Evolutionary conservation across 352 stramenopile genomes (phyloP).

Genomic region (Phytophthora litchii): DNA sequence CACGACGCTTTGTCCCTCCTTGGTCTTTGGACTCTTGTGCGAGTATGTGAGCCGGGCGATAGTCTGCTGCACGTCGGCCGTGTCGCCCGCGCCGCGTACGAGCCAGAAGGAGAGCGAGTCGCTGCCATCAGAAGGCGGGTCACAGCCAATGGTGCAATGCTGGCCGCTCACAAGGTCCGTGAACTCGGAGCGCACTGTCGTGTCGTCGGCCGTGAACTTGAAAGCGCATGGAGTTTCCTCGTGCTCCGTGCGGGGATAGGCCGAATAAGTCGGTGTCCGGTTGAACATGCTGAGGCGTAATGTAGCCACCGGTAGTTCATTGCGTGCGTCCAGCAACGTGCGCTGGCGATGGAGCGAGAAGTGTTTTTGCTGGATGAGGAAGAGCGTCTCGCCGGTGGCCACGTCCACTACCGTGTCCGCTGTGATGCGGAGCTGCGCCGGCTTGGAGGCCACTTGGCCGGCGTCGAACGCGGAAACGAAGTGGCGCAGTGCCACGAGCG

Average conservation of each 20-base stretch:
- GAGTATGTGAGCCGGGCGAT: conserved; percentile 36
- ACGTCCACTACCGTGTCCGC: conserved; percentile 30
- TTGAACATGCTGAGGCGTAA: conserved; percentile 43
- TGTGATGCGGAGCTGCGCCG: conserved; percentile 30
- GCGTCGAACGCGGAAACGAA: conserved; percentile 46
- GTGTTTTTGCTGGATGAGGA: conserved; percentile 35
- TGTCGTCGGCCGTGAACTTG: conserved; percentile 40
- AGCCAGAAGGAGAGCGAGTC: conserved; percentile 42
- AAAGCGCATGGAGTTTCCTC: conserved; percentile 44
- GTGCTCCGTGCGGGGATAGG: conserved; percentile 42
- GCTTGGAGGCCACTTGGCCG: conserved; percentile 33
- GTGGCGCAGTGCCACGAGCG: conserved; percentile 41
- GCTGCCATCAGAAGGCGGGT: conserved; percentile 23
- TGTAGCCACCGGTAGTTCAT: conserved; percentile 37
- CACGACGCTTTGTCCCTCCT: conserved; percentile 28
- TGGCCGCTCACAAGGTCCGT: conserved; percentile 40
- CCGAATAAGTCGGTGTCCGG: conserved; percentile 41
- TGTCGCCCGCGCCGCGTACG: conserved; percentile 32
- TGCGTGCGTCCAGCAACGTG: conserved; percentile 41
- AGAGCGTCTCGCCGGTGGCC: conserved; percentile 28
- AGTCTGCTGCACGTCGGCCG: conserved; percentile 37
- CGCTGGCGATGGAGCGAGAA: conserved; percentile 46
- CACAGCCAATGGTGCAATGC: conserved; percentile 40
- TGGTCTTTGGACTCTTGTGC: conserved; percentile 29
- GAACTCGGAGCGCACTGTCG: conserved; percentile 39